A percentile compares a stretch with the other conserved stretches of the same genome.
These are phyloP conservation scores for Capsicum rhomboideum DNA, from an alignment of 257 asterid species.

Conservation along the genomic window DNA sequence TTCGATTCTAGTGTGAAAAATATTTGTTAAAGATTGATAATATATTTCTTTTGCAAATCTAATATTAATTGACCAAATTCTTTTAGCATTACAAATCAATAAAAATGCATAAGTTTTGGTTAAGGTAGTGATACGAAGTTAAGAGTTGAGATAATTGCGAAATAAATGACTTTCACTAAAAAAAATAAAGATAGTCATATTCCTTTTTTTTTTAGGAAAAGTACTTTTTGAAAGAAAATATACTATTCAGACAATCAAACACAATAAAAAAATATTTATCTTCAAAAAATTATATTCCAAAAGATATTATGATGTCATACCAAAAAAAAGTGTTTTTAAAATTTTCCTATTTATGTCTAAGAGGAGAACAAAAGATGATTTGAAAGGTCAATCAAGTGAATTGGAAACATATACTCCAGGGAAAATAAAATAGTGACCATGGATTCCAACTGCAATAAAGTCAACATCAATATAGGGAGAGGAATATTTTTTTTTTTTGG, in stretches of 20 bases:
- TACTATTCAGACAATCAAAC: no score
- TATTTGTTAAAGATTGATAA: no score
- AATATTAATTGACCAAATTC: background rate
- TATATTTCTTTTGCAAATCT: no score
- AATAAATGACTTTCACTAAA: background rate
- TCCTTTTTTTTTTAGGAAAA: no score
- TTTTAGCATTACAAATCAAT: background rate
- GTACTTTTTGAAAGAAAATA: no score
- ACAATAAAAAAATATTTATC: background rate
- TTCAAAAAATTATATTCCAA: no score
- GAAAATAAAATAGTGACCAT: background rate
- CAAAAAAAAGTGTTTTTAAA: background rate
- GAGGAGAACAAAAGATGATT: background rate
- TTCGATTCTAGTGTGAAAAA: no score
- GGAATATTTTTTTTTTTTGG: background rate
- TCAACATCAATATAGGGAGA: background rate
- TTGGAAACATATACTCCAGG: background rate
- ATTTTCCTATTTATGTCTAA: background rate
- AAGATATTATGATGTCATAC: background rate
- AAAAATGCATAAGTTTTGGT: background rate
- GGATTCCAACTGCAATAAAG: background rate
- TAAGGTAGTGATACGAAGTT: background rate
- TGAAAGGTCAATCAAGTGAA: background rate
- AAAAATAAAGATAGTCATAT: background rate
- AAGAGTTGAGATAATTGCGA: background rate